A percentile compares a stretch with the other conserved stretches of the same genome.
Evolutionary conservation across 164 flowering plant species (phyloP).

Genomic region (Chloranthus sessilifolius): DNA sequence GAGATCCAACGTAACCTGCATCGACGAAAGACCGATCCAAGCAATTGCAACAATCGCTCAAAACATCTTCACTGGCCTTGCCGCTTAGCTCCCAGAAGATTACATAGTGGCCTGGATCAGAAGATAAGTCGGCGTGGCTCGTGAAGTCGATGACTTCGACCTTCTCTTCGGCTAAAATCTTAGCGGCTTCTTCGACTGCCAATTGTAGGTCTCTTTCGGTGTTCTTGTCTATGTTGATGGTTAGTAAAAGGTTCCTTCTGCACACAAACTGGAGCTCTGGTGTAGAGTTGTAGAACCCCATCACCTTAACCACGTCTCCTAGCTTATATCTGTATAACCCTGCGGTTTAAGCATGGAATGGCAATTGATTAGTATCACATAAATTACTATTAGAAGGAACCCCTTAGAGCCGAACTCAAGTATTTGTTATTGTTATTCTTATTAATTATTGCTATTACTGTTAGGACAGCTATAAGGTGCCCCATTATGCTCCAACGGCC

Average conservation of each 20-base stretch:
- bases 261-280: slow-evolving; percentile 82
- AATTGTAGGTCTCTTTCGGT: slow-evolving; percentile 85
- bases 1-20: slow-evolving; percentile 58
- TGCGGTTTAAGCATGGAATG: slow-evolving; percentile 35
- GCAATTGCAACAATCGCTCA: slow-evolving; percentile 58
- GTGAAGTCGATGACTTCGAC: slow-evolving; percentile 74
- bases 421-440: too few relatives aligned
- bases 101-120: slow-evolving; percentile 81
- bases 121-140: slow-evolving; percentile 51
- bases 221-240: slow-evolving; percentile 92
- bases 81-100: slow-evolving; percentile 79
- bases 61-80: slow-evolving; percentile 43
- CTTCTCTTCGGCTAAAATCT: slow-evolving; percentile 45
- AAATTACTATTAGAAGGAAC: too few relatives aligned
- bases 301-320: slow-evolving; percentile 82
- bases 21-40: slow-evolving; percentile 63
- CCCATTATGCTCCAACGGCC: too few relatives aligned
- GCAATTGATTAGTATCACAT: too few relatives aligned
- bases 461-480: too few relatives aligned
- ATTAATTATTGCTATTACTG: too few relatives aligned
- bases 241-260: slow-evolving; percentile 73
- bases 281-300: slow-evolving; percentile 73
- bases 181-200: slow-evolving; percentile 62
- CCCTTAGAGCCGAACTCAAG: too few relatives aligned
- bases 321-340: slow-evolving; percentile 89